Conservation (phyloP, 768 basidiomycete species). For the Termitomyces sp. region DNA sequence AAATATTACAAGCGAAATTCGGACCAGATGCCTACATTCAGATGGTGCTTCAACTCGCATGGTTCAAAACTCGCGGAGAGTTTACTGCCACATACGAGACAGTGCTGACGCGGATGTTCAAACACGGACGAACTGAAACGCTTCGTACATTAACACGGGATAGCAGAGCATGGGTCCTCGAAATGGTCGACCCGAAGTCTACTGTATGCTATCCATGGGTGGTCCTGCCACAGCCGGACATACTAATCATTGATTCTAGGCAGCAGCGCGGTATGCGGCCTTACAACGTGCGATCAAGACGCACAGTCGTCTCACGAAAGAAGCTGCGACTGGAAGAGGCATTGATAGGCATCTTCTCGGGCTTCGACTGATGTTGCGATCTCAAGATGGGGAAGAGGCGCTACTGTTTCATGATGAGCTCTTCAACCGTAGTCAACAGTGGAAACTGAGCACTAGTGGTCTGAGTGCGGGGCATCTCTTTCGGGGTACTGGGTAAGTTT, state of each 20-base stretch:
- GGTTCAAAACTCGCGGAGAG: slow-evolving; percentile 69
- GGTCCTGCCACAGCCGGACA: not conserved
- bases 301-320: slow-evolving; percentile 68
- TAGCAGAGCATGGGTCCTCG: slow-evolving; percentile 70
- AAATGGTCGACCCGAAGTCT: slow-evolving; percentile 53
- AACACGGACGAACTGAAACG: slow-evolving; percentile 86
- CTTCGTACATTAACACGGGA: slow-evolving; percentile 72
- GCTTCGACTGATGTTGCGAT: slow-evolving; percentile 57
- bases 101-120: slow-evolving; percentile 80
- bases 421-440: slow-evolving; percentile 69
- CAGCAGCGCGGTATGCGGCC: slow-evolving; percentile 33
- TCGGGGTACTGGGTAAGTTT: slow-evolving; percentile 73
- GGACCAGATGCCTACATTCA: slow-evolving; percentile 86
- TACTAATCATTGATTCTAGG: slow-evolving; percentile 17
- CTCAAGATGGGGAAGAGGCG: slow-evolving; percentile 48
- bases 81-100: slow-evolving; percentile 94
- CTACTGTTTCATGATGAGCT: slow-evolving; percentile 73
- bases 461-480: slow-evolving; percentile 83
- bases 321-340: slow-evolving; percentile 76
- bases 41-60: slow-evolving; percentile 88
- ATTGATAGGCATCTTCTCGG: slow-evolving; percentile 92
- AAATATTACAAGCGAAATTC: slow-evolving; percentile 26
- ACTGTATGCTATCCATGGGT: slow-evolving; percentile 32
- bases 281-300: slow-evolving; percentile 65
- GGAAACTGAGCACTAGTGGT: slow-evolving; percentile 89